These are phyloP conservation scores for Tetraselmis striata DNA, from an alignment of 139 green algal species.

Conservation along the genomic window DNA sequence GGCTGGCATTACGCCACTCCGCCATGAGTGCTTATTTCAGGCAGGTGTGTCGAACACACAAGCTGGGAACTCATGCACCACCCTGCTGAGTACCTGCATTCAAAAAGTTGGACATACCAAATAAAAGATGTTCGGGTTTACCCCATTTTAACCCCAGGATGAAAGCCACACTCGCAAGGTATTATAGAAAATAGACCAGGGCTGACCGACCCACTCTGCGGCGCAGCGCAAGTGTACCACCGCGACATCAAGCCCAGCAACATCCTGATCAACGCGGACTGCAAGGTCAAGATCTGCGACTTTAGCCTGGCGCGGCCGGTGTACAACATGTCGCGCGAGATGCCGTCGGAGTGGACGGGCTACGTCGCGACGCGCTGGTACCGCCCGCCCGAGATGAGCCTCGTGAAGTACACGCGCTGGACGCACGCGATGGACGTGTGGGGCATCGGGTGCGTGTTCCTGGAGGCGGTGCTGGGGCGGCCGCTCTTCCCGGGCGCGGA, in stretches of 20 bases:
- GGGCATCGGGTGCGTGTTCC: background rate
- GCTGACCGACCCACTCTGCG: too few species aligned
- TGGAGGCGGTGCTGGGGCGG: background rate
- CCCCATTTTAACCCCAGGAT: too few species aligned
- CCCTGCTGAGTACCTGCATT: too few species aligned
- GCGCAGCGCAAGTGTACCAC: slow-evolving; percentile 45
- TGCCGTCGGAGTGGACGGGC: background rate
- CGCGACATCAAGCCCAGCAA: slow-evolving; percentile 55
- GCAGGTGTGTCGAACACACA: too few species aligned
- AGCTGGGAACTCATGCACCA: too few species aligned
- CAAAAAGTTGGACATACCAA: too few species aligned
- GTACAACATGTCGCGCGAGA: background rate
- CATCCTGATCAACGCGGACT: slow-evolving; percentile 55
- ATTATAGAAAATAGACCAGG: too few species aligned
- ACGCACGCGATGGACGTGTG: background rate
- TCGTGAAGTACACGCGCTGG: background rate
- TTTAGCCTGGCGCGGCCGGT: slow-evolving; percentile 19
- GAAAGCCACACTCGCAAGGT: too few species aligned
- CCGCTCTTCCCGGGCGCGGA: background rate
- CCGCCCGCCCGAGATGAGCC: background rate
- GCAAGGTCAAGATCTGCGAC: slow-evolving; percentile 61
- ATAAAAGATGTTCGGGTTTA: too few species aligned
- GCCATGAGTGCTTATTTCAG: too few species aligned
- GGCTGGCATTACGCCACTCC: too few species aligned
- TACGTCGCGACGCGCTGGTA: background rate